Base-by-base conservation (phyloP, 2,329 filamentous ascomycete genomes). In the Tolypocladium amazonense region DNA sequence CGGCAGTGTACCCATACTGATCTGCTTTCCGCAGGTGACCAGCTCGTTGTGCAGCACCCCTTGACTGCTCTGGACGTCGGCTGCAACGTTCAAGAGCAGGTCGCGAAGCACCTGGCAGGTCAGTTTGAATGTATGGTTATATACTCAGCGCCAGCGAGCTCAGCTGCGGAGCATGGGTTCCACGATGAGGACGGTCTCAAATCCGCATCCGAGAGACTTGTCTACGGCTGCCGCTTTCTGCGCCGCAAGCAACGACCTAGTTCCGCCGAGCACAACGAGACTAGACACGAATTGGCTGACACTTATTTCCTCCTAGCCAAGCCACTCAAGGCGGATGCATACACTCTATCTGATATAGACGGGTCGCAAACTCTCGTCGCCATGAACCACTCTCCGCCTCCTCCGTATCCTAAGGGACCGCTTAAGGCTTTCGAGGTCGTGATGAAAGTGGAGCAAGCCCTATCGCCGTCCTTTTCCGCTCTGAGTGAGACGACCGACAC, bases 151-250 rank as follows among this genome's bases (percentile, higher is more conserved):
- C 63, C 70, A 66, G 60, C 63, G 38, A 63, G 62, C 64, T 66
- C 64, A 56, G 62, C 62, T 62, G 65, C 63, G 50, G 58, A 62
- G 58, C 60, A 62, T 56, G 60, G 55, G 52, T 61, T 58, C 58
- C 56, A 59, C 41, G 50, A 65, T 56, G 61, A 61, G 57, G 58
- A 59, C 45, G 57, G 25, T 23, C 1, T 18, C 8, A 15, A n/a
- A 18, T 12, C 41, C 25, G 20, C 54, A n/a, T 54, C 43, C 14
- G 55, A 52, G 18, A 69, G 65, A 58, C 73, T 71, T 63, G 67
- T 78, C 23, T 78, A 81, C 64, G 81, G 81, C 60, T 83, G 81
- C 72, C 84, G 82, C 65, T 69, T 84, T 59, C 65, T 84, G 61
- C 72, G 72, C 55, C 73, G 74, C 62, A 67, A 69, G 57, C 65